A percentile compares a stretch with the other conserved stretches of the same genome.
Conservation (phyloP, 2,329 filamentous ascomycete species). For the Neoarthrinium moseri region DNA sequence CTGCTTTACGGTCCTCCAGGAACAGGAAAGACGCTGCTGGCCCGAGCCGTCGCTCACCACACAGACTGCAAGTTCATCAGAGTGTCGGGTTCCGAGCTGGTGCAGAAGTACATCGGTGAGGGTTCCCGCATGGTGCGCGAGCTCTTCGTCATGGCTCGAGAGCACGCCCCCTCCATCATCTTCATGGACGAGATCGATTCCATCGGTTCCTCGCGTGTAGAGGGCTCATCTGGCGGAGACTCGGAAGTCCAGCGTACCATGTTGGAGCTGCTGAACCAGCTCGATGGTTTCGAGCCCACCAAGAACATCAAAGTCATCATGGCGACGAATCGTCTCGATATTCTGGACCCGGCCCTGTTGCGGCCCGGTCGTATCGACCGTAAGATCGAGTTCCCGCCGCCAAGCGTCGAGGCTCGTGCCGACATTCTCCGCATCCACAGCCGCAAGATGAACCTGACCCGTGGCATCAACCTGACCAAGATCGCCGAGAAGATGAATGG, state of each 20-base stretch:
- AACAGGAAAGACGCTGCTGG: constrained; percentile 94
- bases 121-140: constrained; percentile 98
- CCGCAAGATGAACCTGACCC: constrained; percentile 96
- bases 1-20: constrained; percentile 94
- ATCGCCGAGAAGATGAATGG: constrained; percentile 99
- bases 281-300: constrained; percentile 97
- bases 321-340: constrained; percentile 97
- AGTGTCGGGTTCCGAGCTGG: constrained; percentile 91
- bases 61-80: constrained; percentile 99
- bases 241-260: constrained; percentile 98
- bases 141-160: constrained; percentile 97
- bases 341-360: constrained; percentile 90
- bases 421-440: constrained; percentile 98
- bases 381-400: constrained; percentile 98
- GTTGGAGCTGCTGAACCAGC: constrained; percentile 96
- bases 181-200: constrained; percentile 99
- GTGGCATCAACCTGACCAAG: constrained; percentile 96
- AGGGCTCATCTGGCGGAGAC: constrained; percentile 91
- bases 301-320: constrained; percentile 99
- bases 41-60: constrained; percentile 94
- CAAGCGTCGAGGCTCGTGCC: constrained; percentile 91
- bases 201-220: constrained; percentile 94
- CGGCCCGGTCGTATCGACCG: constrained; percentile 97
- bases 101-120: constrained; percentile 99
- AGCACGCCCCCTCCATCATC: constrained; percentile 97